Evolutionary conservation across 75 land plant species (phyloP).

Genomic region (Ceratopteris richardii): DNA sequence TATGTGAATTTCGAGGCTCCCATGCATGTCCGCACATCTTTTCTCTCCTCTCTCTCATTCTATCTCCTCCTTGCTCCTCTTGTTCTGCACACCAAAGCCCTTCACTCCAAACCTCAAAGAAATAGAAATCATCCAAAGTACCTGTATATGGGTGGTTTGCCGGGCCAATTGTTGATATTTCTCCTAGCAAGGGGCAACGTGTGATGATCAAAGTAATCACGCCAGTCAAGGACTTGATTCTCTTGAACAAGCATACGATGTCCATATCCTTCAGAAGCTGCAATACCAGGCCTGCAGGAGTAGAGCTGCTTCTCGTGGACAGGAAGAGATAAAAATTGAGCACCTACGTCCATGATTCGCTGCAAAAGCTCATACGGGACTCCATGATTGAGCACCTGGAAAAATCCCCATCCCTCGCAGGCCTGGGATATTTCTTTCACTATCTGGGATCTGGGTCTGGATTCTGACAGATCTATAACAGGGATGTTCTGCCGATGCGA

Average conservation of each 20-base stretch:
- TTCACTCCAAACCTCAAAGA: too few species aligned
- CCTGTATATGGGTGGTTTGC: conserved; percentile 53
- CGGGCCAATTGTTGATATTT: conserved; percentile 60
- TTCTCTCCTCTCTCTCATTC: too few species aligned
- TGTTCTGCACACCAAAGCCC: too few species aligned
- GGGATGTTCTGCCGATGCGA: conserved; percentile 21
- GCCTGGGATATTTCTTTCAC: conserved; percentile 31
- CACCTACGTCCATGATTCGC: conserved; percentile 30
- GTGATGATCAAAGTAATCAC: conserved; percentile 89
- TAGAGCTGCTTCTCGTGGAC: conserved; percentile 43
- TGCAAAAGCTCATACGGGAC: conserved; percentile 43
- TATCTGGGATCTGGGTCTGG: conserved; percentile 14
- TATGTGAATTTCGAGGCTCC: too few species aligned
- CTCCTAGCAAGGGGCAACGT: conserved; percentile 62
- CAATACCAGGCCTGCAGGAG: conserved; percentile 38
- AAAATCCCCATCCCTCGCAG: conserved; percentile 80
- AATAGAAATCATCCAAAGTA: too few species aligned
- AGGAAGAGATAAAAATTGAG: conserved; percentile 45
- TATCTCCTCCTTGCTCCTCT: too few species aligned
- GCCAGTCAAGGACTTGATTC: conserved; percentile 77
- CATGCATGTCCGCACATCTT: too few species aligned
- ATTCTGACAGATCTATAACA: conserved; percentile 38
- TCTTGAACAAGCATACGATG: conserved; percentile 58
- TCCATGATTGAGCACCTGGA: conserved; percentile 78
- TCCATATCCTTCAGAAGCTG: conserved; percentile 86